Evolutionary conservation across 202 grass and related monocot species (phyloP).

Genomic region (Eragrostis tef): DNA sequence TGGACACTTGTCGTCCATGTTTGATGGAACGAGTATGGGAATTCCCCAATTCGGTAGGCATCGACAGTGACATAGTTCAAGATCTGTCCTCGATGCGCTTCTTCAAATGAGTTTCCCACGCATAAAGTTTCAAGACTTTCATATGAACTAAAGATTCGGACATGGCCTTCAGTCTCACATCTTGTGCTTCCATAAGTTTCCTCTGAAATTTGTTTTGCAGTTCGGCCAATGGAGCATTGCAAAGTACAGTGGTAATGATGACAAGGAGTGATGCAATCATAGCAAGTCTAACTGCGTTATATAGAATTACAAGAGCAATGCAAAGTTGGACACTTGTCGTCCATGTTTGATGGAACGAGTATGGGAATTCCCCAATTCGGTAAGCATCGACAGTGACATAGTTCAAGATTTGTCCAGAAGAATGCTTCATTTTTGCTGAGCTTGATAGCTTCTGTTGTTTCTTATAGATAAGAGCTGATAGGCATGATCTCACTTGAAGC

Average conservation of each 20-base stretch:
- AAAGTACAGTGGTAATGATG: slow-evolving; percentile 72
- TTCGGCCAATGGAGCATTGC: slow-evolving; percentile 80
- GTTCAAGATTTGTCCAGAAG: slow-evolving; percentile 88
- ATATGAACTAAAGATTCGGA: slow-evolving; percentile 82
- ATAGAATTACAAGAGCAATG: slow-evolving; percentile 77
- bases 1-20: slow-evolving; percentile 84
- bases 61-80: slow-evolving; percentile 95
- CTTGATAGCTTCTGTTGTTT: slow-evolving; percentile 83
- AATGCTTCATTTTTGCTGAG: slow-evolving; percentile 69
- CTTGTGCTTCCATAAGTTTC: slow-evolving; percentile 84
- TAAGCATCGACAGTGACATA: slow-evolving; percentile 92
- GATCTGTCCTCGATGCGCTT: slow-evolving; percentile 81
- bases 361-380: slow-evolving; percentile 88
- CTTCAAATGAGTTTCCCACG: slow-evolving; percentile 91
- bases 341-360: slow-evolving; percentile 93
- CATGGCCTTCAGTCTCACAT: slow-evolving; percentile 81
- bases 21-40: slow-evolving; percentile 94
- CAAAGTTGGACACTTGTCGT: slow-evolving; percentile 78
- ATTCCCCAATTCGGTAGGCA: slow-evolving; percentile 86
- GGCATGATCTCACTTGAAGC: slow-evolving; percentile 72
- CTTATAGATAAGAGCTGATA: slow-evolving; percentile 83
- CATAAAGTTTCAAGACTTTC: slow-evolving; percentile 89
- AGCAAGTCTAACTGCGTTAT: slow-evolving; percentile 67
- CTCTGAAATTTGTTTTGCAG: slow-evolving; percentile 88
- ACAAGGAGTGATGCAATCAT: slow-evolving; percentile 65